Conservation (phyloP, 2,329 filamentous ascomycete species). For the Aspergillus puulaauensis region DNA sequence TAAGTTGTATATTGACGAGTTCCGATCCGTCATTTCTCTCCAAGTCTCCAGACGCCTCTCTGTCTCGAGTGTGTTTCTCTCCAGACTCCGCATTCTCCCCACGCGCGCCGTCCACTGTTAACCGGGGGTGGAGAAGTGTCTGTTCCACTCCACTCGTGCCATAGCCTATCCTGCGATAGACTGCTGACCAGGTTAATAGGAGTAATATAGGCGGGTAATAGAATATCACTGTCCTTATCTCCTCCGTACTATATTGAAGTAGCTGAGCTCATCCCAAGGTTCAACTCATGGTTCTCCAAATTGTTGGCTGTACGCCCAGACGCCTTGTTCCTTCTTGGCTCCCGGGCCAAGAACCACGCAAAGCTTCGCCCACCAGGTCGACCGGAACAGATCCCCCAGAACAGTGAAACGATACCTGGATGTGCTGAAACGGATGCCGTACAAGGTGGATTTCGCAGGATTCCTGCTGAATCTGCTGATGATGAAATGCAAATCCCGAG, state of each 20-base stretch:
- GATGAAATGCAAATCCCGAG: neutral
- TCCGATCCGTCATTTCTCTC: neutral
- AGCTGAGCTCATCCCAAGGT: too few species aligned
- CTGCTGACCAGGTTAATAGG: neutral
- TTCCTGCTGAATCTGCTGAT: neutral
- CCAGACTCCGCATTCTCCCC: neutral
- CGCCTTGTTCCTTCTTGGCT: conserved; percentile 12
- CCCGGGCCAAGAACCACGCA: neutral
- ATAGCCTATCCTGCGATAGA: neutral
- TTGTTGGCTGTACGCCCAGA: neutral
- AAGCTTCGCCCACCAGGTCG: conserved; percentile 3
- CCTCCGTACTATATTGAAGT: too few species aligned
- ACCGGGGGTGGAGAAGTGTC: neutral
- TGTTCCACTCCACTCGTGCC: neutral
- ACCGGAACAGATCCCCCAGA: neutral
- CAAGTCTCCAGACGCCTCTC: neutral
- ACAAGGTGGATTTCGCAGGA: neutral
- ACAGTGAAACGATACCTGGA: neutral
- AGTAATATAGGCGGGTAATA: neutral
- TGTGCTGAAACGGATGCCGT: neutral
- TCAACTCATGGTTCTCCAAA: too few species aligned
- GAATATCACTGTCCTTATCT: too few species aligned
- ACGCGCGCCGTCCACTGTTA: neutral
- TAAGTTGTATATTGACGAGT: too few species aligned
- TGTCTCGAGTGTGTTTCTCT: too few species aligned